These are phyloP conservation scores for Neobulgaria alba DNA, from an alignment of 2,329 filamentous ascomycete genomes.

Conservation along the genomic window DNA sequence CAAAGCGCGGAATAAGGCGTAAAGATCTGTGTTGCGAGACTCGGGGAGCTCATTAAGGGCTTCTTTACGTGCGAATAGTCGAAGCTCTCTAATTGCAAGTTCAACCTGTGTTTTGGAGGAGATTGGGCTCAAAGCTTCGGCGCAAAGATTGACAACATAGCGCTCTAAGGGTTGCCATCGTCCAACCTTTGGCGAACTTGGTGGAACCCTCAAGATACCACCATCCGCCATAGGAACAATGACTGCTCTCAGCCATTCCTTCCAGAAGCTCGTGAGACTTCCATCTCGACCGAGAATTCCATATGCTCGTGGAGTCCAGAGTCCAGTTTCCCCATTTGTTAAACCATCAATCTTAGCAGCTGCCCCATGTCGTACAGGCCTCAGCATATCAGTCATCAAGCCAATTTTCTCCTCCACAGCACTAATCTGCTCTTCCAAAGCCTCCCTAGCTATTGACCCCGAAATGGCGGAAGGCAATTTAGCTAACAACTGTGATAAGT, in stretches of 20 bases:
- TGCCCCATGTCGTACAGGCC: slow-evolving; percentile 85
- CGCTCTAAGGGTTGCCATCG: slow-evolving; percentile 94
- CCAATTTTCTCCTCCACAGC: slow-evolving; percentile 94
- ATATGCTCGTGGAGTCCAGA: slow-evolving; percentile 92
- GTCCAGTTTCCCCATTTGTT: slow-evolving; percentile 87
- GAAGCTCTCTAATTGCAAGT: slow-evolving; percentile 77
- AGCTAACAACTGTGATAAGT: slow-evolving; percentile 79
- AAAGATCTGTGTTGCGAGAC: slow-evolving; percentile 84
- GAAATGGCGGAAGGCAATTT: slow-evolving; percentile 73
- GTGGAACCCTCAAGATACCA: slow-evolving; percentile 69
- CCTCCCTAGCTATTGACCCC: slow-evolving; percentile 72
- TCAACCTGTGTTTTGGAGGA: slow-evolving; percentile 95
- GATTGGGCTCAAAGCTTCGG: slow-evolving; percentile 85
- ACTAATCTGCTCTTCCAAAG: slow-evolving; percentile 88
- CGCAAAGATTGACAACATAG: slow-evolving; percentile 94
- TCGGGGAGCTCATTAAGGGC: slow-evolving; percentile 88
- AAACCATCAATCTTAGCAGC: slow-evolving; percentile 96
- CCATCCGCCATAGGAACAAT: slow-evolving; percentile 95
- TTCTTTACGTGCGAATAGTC: slow-evolving; percentile 87
- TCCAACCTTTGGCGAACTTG: slow-evolving; percentile 82
- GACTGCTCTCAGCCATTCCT: slow-evolving; percentile 92
- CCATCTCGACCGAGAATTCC: slow-evolving; percentile 82
- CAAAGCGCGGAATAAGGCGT: slow-evolving; percentile 81
- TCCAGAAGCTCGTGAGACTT: slow-evolving; percentile 86
- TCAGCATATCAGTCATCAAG: slow-evolving; percentile 91